A percentile compares a stretch with the other conserved stretches of the same genome.
These are phyloP conservation scores for Gremmenia infestans DNA, from an alignment of 2,329 filamentous ascomycete genomes.

Conservation along the genomic window DNA sequence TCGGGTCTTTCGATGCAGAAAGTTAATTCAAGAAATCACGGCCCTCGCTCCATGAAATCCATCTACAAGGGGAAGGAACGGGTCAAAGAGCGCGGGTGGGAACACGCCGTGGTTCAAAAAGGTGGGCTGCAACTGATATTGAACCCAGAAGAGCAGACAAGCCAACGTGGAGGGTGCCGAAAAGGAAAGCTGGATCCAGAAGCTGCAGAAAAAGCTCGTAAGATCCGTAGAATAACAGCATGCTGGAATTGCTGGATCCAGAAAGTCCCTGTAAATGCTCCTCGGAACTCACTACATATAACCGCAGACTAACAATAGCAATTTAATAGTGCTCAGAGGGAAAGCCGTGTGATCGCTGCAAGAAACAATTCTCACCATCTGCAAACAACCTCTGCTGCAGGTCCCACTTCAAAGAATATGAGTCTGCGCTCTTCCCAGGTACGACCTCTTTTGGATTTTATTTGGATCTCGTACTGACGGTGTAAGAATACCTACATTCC, in stretches of 20 bases:
- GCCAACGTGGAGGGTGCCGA: constrained; percentile 12
- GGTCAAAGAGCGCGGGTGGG: constrained; percentile 5
- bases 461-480: constrained; percentile 1
- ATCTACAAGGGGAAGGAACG: constrained; percentile 10
- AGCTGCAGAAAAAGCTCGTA: constrained; percentile 16
- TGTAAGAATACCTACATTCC: constrained; percentile 16
- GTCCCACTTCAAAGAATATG: constrained; percentile 21
- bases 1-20: not conserved
- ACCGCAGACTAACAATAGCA: not conserved
- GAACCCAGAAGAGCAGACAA: constrained; percentile 2
- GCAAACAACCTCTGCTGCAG: constrained; percentile 15
- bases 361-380: constrained; percentile 11
- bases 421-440: constrained; percentile 20
- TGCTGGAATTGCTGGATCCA: constrained; percentile 26
- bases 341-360: constrained; percentile 18
- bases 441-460: not conserved
- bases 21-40: not conserved
- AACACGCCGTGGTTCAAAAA: constrained; percentile 11
- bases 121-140: constrained; percentile 7
- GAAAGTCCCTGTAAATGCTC: constrained; percentile 16
- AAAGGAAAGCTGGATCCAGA: constrained; percentile 17
- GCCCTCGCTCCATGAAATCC: not conserved
- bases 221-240: constrained; percentile 17
- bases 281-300: not conserved
- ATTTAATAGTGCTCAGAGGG: constrained; percentile 18